These are phyloP conservation scores for Boechera divaricarpa DNA, from an alignment of 345 rosid genomes.

Conservation along the genomic window DNA sequence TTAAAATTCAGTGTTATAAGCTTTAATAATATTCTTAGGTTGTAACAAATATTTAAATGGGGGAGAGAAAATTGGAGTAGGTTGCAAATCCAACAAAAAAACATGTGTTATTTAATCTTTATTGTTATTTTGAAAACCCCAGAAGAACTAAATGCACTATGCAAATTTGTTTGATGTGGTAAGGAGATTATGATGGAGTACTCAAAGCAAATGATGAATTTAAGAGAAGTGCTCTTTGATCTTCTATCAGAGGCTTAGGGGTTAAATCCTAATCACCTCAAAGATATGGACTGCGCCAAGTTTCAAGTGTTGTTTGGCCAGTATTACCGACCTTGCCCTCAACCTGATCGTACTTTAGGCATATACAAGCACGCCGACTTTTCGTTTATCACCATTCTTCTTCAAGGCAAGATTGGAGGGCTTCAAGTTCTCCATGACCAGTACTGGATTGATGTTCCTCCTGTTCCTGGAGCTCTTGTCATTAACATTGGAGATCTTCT, in stretches of 20 bases:
- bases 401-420: slow-evolving; percentile 62
- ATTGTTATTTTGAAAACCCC: too few relatives aligned
- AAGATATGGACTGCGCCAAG: slow-evolving; percentile 43
- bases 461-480: slow-evolving; percentile 52
- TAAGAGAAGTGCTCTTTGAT: slow-evolving; percentile 51
- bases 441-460: slow-evolving; percentile 57
- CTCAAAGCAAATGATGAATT: slow-evolving; percentile 45
- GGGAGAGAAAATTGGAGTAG: too few relatives aligned
- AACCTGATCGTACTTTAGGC: slow-evolving; percentile 58
- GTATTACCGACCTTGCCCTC: slow-evolving; percentile 61
- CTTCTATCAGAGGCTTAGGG: slow-evolving; percentile 61
- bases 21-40: too few relatives aligned
- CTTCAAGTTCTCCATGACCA: slow-evolving; percentile 57
- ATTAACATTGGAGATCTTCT: slow-evolving; percentile 64
- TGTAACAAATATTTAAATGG: too few relatives aligned
- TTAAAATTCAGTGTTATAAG: too few relatives aligned
- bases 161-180: background rate
- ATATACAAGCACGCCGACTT: slow-evolving; percentile 50
- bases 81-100: too few relatives aligned
- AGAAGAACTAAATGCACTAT: too few relatives aligned
- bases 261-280: slow-evolving; percentile 47
- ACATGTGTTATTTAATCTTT: too few relatives aligned
- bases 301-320: slow-evolving; percentile 48
- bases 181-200: slow-evolving; percentile 53
- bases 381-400: slow-evolving; percentile 57